These are phyloP conservation scores for Rhodotorula graminis DNA, from an alignment of 768 basidiomycete species.

Conservation along the genomic window DNA sequence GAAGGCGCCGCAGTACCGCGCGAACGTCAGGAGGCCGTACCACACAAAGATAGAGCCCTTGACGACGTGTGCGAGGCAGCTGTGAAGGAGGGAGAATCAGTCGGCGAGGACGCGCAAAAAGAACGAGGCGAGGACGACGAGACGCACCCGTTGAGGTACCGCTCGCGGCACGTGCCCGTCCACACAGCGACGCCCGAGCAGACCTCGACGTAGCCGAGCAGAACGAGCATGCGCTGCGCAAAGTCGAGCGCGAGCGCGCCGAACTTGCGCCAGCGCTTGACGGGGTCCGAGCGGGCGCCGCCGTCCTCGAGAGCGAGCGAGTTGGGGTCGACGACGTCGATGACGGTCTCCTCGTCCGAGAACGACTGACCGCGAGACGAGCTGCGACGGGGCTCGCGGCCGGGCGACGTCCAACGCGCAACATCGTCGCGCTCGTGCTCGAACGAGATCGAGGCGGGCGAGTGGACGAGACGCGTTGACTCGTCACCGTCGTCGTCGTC, in stretches of 20 bases:
- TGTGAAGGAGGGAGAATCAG: slow-evolving; percentile 46
- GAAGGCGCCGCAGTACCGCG: slow-evolving; percentile 88
- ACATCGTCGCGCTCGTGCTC: background rate
- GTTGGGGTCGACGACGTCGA: slow-evolving; percentile 32
- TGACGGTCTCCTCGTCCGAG: slow-evolving; percentile 32
- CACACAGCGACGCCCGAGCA: slow-evolving; percentile 72
- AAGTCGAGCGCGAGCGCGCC: slow-evolving; percentile 40
- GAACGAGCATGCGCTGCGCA: slow-evolving; percentile 60
- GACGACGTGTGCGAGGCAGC: slow-evolving; percentile 84
- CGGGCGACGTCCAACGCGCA: too few relatives aligned
- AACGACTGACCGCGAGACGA: slow-evolving; percentile 8
- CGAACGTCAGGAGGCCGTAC: slow-evolving; percentile 81
- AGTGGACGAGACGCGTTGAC: background rate
- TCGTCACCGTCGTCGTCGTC: slow-evolving; percentile 19
- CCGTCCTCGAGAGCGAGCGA: background rate
- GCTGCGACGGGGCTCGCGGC: background rate
- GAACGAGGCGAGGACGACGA: background rate
- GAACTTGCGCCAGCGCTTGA: background rate
- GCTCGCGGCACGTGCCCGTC: slow-evolving; percentile 76
- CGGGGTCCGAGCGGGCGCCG: background rate
- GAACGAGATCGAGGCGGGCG: background rate
- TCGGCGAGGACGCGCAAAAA: background rate
- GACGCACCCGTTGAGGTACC: slow-evolving; percentile 68
- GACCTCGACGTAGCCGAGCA: slow-evolving; percentile 64
- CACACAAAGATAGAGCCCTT: slow-evolving; percentile 79